phyloP scores from a whole-genome alignment of 352 stramenopile genomes.

The Chrysophaeum taylorii region DNA sequence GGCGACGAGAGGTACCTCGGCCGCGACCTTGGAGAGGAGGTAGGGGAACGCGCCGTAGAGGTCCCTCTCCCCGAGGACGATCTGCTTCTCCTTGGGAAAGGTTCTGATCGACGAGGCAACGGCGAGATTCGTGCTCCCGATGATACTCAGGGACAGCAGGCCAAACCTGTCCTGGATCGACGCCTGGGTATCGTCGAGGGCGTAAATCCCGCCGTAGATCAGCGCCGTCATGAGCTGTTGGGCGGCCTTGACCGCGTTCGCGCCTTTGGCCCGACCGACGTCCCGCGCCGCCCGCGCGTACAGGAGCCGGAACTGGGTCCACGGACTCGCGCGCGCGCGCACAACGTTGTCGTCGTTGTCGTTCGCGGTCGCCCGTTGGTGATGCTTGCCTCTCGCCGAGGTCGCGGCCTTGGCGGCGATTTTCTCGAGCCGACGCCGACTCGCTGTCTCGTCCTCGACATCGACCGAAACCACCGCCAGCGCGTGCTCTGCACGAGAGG shows the following conservation, averaged over 20 bases:
- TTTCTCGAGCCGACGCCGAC: slow-evolving; percentile 56
- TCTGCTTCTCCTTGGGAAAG: slow-evolving; percentile 55
- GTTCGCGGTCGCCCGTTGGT: neutral
- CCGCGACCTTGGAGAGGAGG: slow-evolving; percentile 55
- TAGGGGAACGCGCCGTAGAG: slow-evolving; percentile 54
- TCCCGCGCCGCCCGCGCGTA: neutral
- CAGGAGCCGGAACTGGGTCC: neutral
- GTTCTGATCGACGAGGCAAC: slow-evolving; percentile 46
- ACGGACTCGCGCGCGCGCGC: neutral
- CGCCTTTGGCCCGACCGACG: slow-evolving; percentile 36
- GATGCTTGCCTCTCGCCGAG: neutral
- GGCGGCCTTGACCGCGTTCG: slow-evolving; percentile 47
- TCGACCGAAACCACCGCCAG: slow-evolving; percentile 53
- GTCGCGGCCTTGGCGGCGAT: slow-evolving; percentile 29
- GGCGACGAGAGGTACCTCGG: slow-evolving; percentile 46
- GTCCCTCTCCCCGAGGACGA: slow-evolving; percentile 33
- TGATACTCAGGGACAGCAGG: slow-evolving; percentile 51
- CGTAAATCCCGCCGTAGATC: slow-evolving; percentile 55
- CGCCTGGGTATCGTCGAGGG: slow-evolving; percentile 41
- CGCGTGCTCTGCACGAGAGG: slow-evolving; percentile 26
- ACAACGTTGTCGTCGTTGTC: neutral
- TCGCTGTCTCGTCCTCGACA: slow-evolving; percentile 47
- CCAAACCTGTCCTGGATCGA: slow-evolving; percentile 47
- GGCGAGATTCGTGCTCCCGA: slow-evolving; percentile 51
- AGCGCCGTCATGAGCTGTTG: slow-evolving; percentile 48